A percentile compares a stretch with the other conserved stretches of the same genome.
Evolutionary conservation across 164 flowering plant genomes (phyloP).

Genomic region (Tetracentron sinense): DNA sequence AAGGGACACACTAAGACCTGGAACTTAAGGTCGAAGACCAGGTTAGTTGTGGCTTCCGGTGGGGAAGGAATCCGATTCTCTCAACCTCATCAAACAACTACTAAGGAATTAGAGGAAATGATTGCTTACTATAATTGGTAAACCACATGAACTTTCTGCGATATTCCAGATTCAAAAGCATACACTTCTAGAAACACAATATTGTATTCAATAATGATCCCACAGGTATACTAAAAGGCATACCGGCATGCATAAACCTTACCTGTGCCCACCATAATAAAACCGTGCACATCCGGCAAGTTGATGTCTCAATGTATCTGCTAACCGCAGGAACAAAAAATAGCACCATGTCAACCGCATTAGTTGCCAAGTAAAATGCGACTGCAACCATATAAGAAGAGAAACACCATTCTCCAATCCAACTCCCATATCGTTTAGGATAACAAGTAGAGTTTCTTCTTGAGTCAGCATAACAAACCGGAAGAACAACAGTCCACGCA

Average conservation of each 20-base stretch:
- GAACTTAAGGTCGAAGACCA: too few species aligned
- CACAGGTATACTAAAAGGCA: background rate
- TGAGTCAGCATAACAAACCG: slow-evolving; percentile 58
- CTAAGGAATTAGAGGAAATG: too few species aligned
- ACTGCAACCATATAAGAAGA: slow-evolving; percentile 85
- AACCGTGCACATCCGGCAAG: slow-evolving; percentile 37
- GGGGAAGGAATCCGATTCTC: too few species aligned
- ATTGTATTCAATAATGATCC: background rate
- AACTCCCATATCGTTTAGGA: slow-evolving; percentile 37
- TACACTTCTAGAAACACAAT: background rate
- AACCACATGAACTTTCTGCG: background rate
- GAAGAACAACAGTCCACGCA: slow-evolving; percentile 82
- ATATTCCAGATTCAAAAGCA: background rate
- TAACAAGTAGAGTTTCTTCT: slow-evolving; percentile 64
- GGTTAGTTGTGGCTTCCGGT: too few species aligned
- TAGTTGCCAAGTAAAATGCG: slow-evolving; percentile 55
- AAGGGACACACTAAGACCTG: too few species aligned
- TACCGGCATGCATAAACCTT: background rate
- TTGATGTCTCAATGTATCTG: slow-evolving; percentile 81
- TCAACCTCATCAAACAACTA: too few species aligned
- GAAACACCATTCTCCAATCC: slow-evolving; percentile 72
- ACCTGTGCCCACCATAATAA: slow-evolving; percentile 93
- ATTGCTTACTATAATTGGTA: too few species aligned
- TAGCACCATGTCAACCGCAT: slow-evolving; percentile 73
- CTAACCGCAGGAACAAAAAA: slow-evolving; percentile 82